phyloP scores from a whole-genome alignment of 169 alveolate genomes.

The Theileria annulata region DNA sequence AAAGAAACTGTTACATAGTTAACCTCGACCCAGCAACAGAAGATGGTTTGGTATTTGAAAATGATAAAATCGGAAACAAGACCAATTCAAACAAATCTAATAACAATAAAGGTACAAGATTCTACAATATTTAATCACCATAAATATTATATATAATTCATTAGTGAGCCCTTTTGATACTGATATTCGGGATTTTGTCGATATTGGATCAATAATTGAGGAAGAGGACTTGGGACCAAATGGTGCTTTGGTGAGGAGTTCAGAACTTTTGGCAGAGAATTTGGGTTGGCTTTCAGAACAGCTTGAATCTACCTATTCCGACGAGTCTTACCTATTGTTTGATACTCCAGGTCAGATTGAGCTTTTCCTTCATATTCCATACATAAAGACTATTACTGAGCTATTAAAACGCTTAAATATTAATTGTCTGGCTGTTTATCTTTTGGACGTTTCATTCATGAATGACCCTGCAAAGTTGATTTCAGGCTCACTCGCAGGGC shows the following conservation, averaged over 20 bases:
- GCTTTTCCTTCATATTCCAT: conserved; percentile 92
- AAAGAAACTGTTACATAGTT: conserved; percentile 87
- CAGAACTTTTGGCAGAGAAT: conserved; percentile 91
- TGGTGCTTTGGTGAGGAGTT: conserved; percentile 94
- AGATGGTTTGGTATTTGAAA: conserved; percentile 66
- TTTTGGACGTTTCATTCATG: conserved; percentile 92
- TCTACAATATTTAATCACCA: not conserved
- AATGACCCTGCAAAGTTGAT: conserved; percentile 91
- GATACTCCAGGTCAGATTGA: conserved; percentile 99
- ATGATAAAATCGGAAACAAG: conserved; percentile 53
- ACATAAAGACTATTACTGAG: conserved; percentile 87
- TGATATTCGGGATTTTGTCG: conserved; percentile 94
- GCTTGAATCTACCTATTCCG: conserved; percentile 88
- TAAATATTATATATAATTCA: not conserved
- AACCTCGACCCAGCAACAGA: conserved; percentile 98
- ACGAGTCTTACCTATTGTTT: conserved; percentile 91
- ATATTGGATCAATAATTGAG: conserved; percentile 90
- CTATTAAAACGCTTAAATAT: conserved; percentile 85
- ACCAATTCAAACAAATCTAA: not conserved
- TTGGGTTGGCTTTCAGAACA: conserved; percentile 93
- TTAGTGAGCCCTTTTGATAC: conserved; percentile 72
- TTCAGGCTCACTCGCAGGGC: conserved; percentile 91
- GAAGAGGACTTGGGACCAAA: conserved; percentile 94
- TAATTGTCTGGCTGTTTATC: conserved; percentile 89
- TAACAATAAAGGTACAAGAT: not conserved